Evolutionary conservation across 2,329 filamentous ascomycete genomes (phyloP).

Genomic region (Xylariaceae sp.): DNA sequence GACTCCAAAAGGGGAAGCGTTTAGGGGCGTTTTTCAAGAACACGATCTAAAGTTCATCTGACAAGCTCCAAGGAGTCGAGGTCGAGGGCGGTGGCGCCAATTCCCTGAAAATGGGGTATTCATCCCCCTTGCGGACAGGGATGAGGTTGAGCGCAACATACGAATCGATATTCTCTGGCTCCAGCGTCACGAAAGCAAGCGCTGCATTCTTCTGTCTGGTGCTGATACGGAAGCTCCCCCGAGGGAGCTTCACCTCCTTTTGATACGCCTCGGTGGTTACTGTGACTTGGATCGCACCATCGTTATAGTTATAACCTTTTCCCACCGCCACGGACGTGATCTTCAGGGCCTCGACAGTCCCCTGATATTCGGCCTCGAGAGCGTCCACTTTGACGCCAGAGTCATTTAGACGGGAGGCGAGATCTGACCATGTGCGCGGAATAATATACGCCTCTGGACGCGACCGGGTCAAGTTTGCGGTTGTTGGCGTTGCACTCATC

Average conservation of each 20-base stretch:
- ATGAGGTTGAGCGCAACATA: constrained; percentile 28
- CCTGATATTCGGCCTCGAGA: constrained; percentile 22
- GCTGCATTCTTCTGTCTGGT: constrained; percentile 27
- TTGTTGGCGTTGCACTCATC: constrained; percentile 24
- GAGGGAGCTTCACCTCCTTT: constrained; percentile 21
- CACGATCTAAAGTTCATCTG: constrained; percentile 9
- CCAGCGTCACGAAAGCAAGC: constrained; percentile 27
- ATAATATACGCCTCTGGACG: constrained; percentile 28
- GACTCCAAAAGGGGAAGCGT: not conserved
- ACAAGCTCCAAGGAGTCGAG: not conserved
- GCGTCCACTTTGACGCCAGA: constrained; percentile 24
- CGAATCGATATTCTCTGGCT: constrained; percentile 29
- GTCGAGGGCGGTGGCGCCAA: constrained; percentile 5
- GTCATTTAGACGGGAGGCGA: constrained; percentile 23
- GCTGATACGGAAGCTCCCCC: constrained; percentile 24
- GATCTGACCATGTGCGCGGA: constrained; percentile 23
- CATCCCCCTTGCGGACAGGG: constrained; percentile 24
- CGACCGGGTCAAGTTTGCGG: constrained; percentile 23
- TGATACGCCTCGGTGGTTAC: constrained; percentile 19
- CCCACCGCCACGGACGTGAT: too few species aligned
- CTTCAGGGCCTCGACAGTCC: constrained; percentile 21
- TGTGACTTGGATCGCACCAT: constrained; percentile 26
- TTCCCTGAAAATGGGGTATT: constrained; percentile 27
- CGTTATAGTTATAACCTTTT: too few species aligned
- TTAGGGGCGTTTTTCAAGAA: not conserved